Conservation (phyloP, 2,329 filamentous ascomycete species). For the Fusarium udum region DNA sequence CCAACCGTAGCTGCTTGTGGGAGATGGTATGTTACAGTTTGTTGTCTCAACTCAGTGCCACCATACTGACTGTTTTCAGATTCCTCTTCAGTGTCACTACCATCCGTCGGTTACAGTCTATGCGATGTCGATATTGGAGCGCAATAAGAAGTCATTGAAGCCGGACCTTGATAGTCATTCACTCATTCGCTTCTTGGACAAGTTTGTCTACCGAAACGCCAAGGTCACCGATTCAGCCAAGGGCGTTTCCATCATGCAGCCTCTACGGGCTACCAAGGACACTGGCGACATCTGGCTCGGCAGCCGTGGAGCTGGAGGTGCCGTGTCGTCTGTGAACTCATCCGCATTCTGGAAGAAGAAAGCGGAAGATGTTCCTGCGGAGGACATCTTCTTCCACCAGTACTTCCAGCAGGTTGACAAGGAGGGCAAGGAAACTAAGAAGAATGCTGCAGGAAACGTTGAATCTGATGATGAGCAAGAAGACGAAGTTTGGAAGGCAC, state of each 20-base stretch:
- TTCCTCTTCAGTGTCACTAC: constrained; percentile 71
- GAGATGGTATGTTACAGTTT: constrained; percentile 70
- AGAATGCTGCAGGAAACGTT: constrained; percentile 57
- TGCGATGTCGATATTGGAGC: constrained; percentile 75
- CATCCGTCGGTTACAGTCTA: constrained; percentile 93
- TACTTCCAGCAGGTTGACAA: constrained; percentile 87
- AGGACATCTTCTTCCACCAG: constrained; percentile 98
- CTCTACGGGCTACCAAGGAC: constrained; percentile 66
- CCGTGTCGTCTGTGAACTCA: constrained; percentile 72
- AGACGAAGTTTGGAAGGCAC: constrained; percentile 90
- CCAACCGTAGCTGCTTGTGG: constrained; percentile 94
- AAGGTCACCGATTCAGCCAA: constrained; percentile 75
- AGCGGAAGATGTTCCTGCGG: constrained; percentile 83
- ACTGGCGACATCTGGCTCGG: constrained; percentile 66
- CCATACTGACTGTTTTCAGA: constrained; percentile 42
- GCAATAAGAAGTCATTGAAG: constrained; percentile 80
- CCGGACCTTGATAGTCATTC: constrained; percentile 91
- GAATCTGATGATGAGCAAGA: constrained; percentile 69
- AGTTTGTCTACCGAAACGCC: constrained; percentile 96
- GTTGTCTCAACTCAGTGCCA: background rate
- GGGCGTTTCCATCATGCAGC: constrained; percentile 96
- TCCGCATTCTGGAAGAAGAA: constrained; percentile 93
- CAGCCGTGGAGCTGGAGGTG: constrained; percentile 56
- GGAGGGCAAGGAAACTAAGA: constrained; percentile 62
- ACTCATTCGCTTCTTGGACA: constrained; percentile 94